A percentile compares a stretch with the other conserved stretches of the same genome.
Evolutionary conservation across 768 basidiomycete genomes (phyloP).

Genomic region (Thelephora ganbajun): DNA sequence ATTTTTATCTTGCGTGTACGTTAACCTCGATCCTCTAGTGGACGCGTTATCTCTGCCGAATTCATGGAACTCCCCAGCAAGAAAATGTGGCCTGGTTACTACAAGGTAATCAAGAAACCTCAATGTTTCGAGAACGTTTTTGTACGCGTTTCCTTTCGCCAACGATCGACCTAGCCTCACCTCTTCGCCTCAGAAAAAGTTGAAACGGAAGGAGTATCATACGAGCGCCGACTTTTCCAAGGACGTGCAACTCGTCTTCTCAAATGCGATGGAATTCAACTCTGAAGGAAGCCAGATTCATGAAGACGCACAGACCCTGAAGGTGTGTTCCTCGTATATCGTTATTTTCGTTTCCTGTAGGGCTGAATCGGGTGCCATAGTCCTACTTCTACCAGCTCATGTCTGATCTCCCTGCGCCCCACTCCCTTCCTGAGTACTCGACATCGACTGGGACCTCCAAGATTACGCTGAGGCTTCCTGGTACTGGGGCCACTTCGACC

Average conservation of each 20-base stretch:
- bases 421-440: slow-evolving; percentile 45
- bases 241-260: slow-evolving; percentile 84
- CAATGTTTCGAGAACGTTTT: slow-evolving; percentile 68
- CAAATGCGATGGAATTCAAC: slow-evolving; percentile 82
- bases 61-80: slow-evolving; percentile 80
- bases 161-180: slow-evolving; percentile 5
- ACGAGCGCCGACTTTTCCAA: slow-evolving; percentile 58
- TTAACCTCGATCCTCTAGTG: slow-evolving; percentile 25
- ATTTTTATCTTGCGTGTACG: slow-evolving; percentile 1
- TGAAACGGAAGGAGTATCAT: slow-evolving; percentile 69
- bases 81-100: slow-evolving; percentile 70
- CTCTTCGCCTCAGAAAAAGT: slow-evolving; percentile 41
- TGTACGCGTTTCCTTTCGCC: slow-evolving; percentile 29
- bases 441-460: slow-evolving; percentile 35
- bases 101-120: slow-evolving; percentile 65
- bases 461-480: slow-evolving; percentile 62
- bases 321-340: slow-evolving; percentile 27
- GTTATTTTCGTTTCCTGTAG: background rate
- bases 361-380: slow-evolving; percentile 20
- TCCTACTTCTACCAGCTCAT: slow-evolving; percentile 62
- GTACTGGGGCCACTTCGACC: slow-evolving; percentile 9
- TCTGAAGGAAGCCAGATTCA: slow-evolving; percentile 73
- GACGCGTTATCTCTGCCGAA: slow-evolving; percentile 49
- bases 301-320: slow-evolving; percentile 58
- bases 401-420: slow-evolving; percentile 62